Evolutionary conservation across 768 basidiomycete genomes (phyloP), one percentile per base, ranked within the genome.

Genomic region (Amanita polypyramis): DNA sequence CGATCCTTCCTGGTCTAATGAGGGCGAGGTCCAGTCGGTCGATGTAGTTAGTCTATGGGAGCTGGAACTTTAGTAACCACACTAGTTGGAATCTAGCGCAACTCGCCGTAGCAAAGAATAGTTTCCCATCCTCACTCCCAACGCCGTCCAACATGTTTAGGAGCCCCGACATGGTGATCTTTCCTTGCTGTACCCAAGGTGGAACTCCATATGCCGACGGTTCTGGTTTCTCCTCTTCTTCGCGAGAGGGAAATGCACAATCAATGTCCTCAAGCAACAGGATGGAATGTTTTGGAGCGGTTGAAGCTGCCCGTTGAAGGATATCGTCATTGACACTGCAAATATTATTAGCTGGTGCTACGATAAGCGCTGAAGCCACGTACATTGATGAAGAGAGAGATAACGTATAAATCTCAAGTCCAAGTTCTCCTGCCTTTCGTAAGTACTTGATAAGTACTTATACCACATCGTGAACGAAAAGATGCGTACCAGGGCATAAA

Each of bases 371-470:
- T 27, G 36, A n/a, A 4, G 5, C 30, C 12, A 47, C 70, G 30
- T 56, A 78, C 75, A 67, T 68, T 36, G 62, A 58, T 14, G 75
- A 69, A 0, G 75, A 68, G 0, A 80, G 62, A 0, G 76, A 76
- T 11, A 81, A 56, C 1, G 74, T 65, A 56, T 88, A 93, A 47
- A 95, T 90, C 62, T 93, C 88, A n/a, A 95, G 71, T 4, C 80
- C 77, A 8, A 94, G 69, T 59, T 87, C 86, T 5, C 74, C 73
- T 5, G 73, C 72, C 68, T 69, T 35, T 34, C 5, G 2, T n/a
- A 39, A 19, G 38, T 27, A 7, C 7, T 27, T 27, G 25, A 37
- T 47, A 50, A 27, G 50, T 45, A 52, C 36, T 46, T 23, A 21
- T 25, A 8, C 5, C 43, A 41, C 30, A 5, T n/a, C 3, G 15